Conservation (phyloP, 2,329 filamentous ascomycete genomes). For the Aspergillus proliferans region DNA sequence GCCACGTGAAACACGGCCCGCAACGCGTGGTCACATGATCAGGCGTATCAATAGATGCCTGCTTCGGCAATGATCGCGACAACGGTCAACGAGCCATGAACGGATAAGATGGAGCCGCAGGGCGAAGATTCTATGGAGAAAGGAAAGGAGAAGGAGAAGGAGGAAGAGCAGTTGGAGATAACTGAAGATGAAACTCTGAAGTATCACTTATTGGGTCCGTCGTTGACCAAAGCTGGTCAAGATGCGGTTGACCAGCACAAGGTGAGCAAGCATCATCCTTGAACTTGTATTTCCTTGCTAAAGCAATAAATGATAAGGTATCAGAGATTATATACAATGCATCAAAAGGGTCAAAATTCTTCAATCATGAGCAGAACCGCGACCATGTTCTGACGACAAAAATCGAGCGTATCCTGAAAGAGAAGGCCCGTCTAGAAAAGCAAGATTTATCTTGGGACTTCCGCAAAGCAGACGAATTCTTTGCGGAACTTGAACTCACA, state of each 20-base stretch:
- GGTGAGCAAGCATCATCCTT: conserved; percentile 37
- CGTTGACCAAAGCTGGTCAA: conserved; percentile 87
- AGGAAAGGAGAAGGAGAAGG: background rate
- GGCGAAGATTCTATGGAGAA: conserved; percentile 9
- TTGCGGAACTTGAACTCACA: conserved; percentile 68
- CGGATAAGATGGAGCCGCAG: conserved; percentile 18
- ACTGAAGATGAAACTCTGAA: conserved; percentile 59
- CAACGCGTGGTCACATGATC: conserved; percentile 33
- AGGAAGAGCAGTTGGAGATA: background rate
- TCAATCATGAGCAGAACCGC: conserved; percentile 78
- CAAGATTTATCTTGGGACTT: conserved; percentile 67
- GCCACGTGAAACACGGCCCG: conserved; percentile 13
- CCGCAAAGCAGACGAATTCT: conserved; percentile 71
- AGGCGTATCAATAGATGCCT: conserved; percentile 23
- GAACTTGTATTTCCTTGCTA: conserved; percentile 1
- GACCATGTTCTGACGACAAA: conserved; percentile 80
- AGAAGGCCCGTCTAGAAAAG: conserved; percentile 68
- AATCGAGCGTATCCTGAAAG: conserved; percentile 70
- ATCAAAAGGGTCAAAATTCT: conserved; percentile 93
- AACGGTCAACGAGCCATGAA: background rate
- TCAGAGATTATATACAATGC: conserved; percentile 96
- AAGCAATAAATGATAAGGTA: conserved; percentile 49
- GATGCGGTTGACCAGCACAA: conserved; percentile 89
- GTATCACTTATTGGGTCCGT: conserved; percentile 83
- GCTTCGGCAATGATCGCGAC: conserved; percentile 10